These are phyloP conservation scores for Cladosporium cucumerinum DNA, from an alignment of 2,329 filamentous ascomycete species.

Conservation along the genomic window DNA sequence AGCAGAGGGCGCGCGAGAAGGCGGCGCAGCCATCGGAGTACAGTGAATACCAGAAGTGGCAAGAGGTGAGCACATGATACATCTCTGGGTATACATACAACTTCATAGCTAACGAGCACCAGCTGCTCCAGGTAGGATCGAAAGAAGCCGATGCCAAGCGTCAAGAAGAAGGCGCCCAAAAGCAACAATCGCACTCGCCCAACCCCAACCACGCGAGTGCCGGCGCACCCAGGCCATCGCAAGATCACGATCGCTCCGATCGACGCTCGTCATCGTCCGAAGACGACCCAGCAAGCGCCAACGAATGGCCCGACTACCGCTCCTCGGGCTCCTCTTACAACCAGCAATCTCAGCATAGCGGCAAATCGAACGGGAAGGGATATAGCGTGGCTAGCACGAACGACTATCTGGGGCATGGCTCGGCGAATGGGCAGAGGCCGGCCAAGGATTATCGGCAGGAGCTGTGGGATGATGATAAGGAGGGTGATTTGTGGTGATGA, in stretches of 20 bases:
- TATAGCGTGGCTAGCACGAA: slow-evolving; percentile 34
- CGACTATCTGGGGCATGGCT: slow-evolving; percentile 34
- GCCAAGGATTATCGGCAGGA: slow-evolving; percentile 25
- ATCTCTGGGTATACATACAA: background rate
- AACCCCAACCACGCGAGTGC: background rate
- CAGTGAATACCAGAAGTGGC: slow-evolving; percentile 37
- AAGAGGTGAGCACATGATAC: slow-evolving; percentile 34
- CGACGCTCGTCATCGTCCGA: slow-evolving; percentile 4
- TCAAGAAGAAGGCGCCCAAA: slow-evolving; percentile 1
- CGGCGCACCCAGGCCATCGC: background rate
- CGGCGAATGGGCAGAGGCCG: slow-evolving; percentile 22
- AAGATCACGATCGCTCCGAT: background rate
- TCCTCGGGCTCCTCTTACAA: slow-evolving; percentile 14
- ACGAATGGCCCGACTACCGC: slow-evolving; percentile 17
- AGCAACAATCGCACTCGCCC: slow-evolving; percentile 10
- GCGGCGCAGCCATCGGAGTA: slow-evolving; percentile 32
- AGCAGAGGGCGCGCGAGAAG: slow-evolving; percentile 19
- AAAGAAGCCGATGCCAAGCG: slow-evolving; percentile 13
- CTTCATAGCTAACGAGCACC: background rate
- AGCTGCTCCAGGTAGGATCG: slow-evolving; percentile 14
- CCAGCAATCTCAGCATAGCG: slow-evolving; percentile 18
- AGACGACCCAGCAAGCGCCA: background rate
- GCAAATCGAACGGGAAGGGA: slow-evolving; percentile 19
- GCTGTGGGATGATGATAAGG: slow-evolving; percentile 33
- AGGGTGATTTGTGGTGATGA: slow-evolving; percentile 31